Percentiles rank a stretch among this genome's conserved stretches.
Evolutionary conservation across 2,329 filamentous ascomycete species (phyloP).

Genomic region (Plectosphaerella plurivora): DNA sequence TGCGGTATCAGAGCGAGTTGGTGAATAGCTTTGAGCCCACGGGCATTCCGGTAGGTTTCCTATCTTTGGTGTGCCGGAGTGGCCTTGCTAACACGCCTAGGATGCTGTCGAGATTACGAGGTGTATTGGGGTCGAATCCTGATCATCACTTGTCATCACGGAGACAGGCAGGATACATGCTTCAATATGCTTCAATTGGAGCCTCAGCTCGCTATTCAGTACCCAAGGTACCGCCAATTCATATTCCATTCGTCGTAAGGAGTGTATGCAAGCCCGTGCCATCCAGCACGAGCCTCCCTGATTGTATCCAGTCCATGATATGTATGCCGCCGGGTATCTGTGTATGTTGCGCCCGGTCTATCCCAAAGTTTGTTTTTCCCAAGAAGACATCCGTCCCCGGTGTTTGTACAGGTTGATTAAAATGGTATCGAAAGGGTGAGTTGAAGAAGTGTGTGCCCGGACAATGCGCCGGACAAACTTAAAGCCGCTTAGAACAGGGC

Average conservation of each 20-base stretch:
- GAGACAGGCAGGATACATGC: too few species aligned
- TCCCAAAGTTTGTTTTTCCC: too few species aligned
- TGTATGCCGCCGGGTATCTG: background rate
- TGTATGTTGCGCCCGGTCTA: background rate
- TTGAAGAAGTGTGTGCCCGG: background rate
- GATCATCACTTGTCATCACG: too few species aligned
- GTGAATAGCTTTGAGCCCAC: constrained; percentile 64
- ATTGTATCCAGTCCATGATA: too few species aligned
- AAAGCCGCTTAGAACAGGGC: constrained; percentile 7
- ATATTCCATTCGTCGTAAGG: background rate
- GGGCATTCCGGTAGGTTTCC: constrained; percentile 53
- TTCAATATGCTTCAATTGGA: too few species aligned
- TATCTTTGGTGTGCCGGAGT: too few species aligned
- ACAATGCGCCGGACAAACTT: background rate
- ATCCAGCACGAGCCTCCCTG: background rate
- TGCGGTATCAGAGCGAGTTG: constrained; percentile 62
- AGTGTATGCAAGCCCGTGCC: background rate
- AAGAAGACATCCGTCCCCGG: too few species aligned
- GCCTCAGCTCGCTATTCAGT: too few species aligned
- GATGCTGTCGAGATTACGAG: constrained; percentile 64
- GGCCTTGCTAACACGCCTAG: constrained; percentile 26
- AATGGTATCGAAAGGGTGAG: background rate
- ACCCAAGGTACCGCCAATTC: too few species aligned
- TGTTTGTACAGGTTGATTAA: too few species aligned
- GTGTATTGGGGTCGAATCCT: constrained; percentile 38